Conservation (phyloP, 257 asterid genomes). For the Linderniella brevidens region DNA sequence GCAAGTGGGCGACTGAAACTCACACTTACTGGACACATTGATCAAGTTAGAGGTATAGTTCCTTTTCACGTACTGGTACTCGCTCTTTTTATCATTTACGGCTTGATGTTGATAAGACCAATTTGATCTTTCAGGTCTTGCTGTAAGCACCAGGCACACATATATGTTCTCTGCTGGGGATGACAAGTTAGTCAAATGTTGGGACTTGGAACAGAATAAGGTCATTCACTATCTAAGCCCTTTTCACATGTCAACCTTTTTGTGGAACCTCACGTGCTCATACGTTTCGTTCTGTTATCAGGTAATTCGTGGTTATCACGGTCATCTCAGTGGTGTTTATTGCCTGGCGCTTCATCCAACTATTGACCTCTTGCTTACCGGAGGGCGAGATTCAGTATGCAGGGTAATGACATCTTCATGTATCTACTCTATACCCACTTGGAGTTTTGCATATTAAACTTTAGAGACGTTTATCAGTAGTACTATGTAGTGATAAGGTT, state of each 20-base stretch:
- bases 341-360: slow-evolving; percentile 94
- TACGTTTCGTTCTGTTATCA: slow-evolving; percentile 14
- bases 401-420: slow-evolving; percentile 45
- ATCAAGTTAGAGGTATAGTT: slow-evolving; percentile 72
- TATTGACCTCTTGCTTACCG: slow-evolving; percentile 71
- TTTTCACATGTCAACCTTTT: not conserved
- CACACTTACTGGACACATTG: slow-evolving; percentile 85
- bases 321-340: slow-evolving; percentile 96
- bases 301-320: slow-evolving; percentile 96
- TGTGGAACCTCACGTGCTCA: slow-evolving; percentile 8
- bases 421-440: not conserved
- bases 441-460: slow-evolving; percentile 1
- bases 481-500: not conserved
- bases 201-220: slow-evolving; percentile 99
- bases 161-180: slow-evolving; percentile 99
- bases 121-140: slow-evolving; percentile 47
- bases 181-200: slow-evolving; percentile 92
- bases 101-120: slow-evolving; percentile 5
- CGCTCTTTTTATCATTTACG: slow-evolving; percentile 2
- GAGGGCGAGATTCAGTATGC: slow-evolving; percentile 96
- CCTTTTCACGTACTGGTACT: slow-evolving; percentile 3
- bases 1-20: slow-evolving; percentile 74
- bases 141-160: slow-evolving; percentile 76
- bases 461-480: not conserved
- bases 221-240: slow-evolving; percentile 18